A percentile compares a stretch with the other conserved stretches of the same genome.
phyloP scores from a whole-genome alignment of 306 rosid species.

The Medicago ruthenica region DNA sequence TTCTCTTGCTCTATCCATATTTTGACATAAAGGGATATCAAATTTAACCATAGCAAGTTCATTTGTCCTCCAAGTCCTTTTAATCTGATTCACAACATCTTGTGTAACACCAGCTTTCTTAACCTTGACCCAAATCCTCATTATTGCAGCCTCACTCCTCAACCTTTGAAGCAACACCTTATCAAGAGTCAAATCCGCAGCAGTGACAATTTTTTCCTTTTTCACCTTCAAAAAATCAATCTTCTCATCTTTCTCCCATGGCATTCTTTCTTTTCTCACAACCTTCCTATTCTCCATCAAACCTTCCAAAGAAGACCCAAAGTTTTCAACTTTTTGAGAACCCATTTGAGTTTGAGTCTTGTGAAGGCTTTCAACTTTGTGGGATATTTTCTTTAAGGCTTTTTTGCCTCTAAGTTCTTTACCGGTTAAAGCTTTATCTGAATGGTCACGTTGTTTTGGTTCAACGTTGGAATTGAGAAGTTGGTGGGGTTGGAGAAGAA shows the following conservation, averaged over 20 bases:
- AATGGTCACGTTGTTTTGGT: slow-evolving; percentile 39
- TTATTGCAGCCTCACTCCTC: slow-evolving; percentile 65
- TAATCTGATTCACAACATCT: slow-evolving; percentile 68
- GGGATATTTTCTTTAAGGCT: slow-evolving; percentile 58
- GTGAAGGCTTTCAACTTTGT: slow-evolving; percentile 60
- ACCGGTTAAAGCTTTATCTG: slow-evolving; percentile 46
- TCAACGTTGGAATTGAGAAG: slow-evolving; percentile 36
- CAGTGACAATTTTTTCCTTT: slow-evolving; percentile 53
- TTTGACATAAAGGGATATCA: slow-evolving; percentile 74
- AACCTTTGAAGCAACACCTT: slow-evolving; percentile 65
- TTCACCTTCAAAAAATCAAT: slow-evolving; percentile 51
- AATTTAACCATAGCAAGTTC: slow-evolving; percentile 87
- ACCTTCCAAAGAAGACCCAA: slow-evolving; percentile 53
- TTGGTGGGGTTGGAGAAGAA: slow-evolving; percentile 61
- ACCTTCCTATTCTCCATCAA: slow-evolving; percentile 40
- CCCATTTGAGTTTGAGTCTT: slow-evolving; percentile 37
- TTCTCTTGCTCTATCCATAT: slow-evolving; percentile 90
- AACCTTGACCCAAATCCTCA: slow-evolving; percentile 84
- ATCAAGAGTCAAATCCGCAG: slow-evolving; percentile 70
- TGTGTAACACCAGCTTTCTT: slow-evolving; percentile 86
- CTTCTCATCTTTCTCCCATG: slow-evolving; percentile 80
- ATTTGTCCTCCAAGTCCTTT: slow-evolving; percentile 60
- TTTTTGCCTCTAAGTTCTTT: slow-evolving; percentile 61
- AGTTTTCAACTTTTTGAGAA: slow-evolving; percentile 42
- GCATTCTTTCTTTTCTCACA: slow-evolving; percentile 55